Evolutionary conservation across 805 yeast species (phyloP).

Genomic region (Starmera dryadoides): DNA sequence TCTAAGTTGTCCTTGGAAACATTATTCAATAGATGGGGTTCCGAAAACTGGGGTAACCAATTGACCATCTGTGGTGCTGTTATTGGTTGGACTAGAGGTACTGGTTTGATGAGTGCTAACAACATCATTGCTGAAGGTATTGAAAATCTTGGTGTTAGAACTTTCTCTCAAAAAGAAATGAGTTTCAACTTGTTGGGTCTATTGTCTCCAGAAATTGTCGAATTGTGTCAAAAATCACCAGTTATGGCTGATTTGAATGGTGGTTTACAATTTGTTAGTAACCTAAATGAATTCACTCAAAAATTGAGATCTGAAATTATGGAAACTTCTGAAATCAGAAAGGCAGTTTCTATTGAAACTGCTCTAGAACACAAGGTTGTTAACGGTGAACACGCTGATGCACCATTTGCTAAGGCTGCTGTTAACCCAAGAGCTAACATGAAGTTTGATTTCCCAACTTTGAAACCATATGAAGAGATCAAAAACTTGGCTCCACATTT

Average conservation of each 20-base stretch:
- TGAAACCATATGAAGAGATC: constrained; percentile 71
- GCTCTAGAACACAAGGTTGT: constrained; percentile 78
- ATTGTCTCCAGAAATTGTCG: constrained; percentile 77
- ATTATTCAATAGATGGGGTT: constrained; percentile 96
- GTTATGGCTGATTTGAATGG: constrained; percentile 98
- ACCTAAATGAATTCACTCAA: constrained; percentile 82
- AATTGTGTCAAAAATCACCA: constrained; percentile 87
- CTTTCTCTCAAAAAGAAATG: constrained; percentile 98
- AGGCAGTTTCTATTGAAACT: constrained; percentile 91
- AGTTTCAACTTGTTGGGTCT: constrained; percentile 96
- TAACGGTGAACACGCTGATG: constrained; percentile 82
- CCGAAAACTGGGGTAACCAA: constrained; percentile 94
- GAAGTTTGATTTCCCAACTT: constrained; percentile 86
- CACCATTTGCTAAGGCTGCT: constrained; percentile 68
- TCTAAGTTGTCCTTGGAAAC: constrained; percentile 94
- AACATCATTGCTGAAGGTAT: constrained; percentile 97
- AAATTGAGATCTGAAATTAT: constrained; percentile 66
- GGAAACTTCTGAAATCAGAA: constrained; percentile 85
- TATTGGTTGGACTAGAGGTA: constrained; percentile 99
- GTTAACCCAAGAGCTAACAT: constrained; percentile 94
- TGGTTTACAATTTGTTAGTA: constrained; percentile 90
- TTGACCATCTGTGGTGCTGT: constrained; percentile 97
- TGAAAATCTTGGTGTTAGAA: constrained; percentile 92
- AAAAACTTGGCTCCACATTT: constrained; percentile 64
- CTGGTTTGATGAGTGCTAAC: constrained; percentile 97